Evolutionary conservation across 2,329 filamentous ascomycete genomes (phyloP).

Genomic region (Lojkania enalia): DNA sequence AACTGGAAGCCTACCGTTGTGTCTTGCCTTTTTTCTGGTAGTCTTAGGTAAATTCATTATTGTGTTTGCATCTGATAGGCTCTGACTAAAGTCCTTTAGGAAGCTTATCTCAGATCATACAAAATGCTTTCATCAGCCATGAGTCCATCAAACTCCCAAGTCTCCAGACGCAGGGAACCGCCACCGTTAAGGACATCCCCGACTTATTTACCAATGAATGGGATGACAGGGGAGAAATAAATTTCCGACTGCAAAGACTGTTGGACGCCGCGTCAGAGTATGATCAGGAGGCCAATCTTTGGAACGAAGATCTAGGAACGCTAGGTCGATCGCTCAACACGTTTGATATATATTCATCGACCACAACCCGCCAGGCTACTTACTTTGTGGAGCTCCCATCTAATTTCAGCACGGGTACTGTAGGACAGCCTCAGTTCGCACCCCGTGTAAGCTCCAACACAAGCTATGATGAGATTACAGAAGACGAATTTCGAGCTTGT

Average conservation of each 20-base stretch:
- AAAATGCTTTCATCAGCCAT: constrained; percentile 1
- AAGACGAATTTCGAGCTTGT: constrained; percentile 9
- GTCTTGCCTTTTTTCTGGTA: no score
- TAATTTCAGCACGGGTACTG: constrained; percentile 9
- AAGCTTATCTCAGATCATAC: constrained; percentile 6
- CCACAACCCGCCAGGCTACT: no score
- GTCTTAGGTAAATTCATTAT: no score
- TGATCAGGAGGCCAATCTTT: constrained; percentile 6
- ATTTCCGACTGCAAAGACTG: constrained; percentile 5
- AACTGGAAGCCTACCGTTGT: no score
- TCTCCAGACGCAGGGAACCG: neutral
- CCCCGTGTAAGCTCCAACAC: constrained; percentile 14
- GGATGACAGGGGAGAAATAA: neutral
- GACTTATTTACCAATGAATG: neutral
- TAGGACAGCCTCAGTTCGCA: constrained; percentile 8
- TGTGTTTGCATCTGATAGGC: no score
- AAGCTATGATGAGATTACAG: constrained; percentile 1
- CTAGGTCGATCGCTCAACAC: no score
- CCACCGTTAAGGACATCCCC: constrained; percentile 1
- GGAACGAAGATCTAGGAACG: no score
- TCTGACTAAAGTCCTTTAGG: neutral
- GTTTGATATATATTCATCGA: no score
- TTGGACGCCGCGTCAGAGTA: constrained; percentile 1
- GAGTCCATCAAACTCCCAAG: constrained; percentile 2
- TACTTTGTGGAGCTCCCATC: constrained; percentile 3